Conservation (phyloP, 2,329 filamentous ascomycete genomes). For the Fusarium sp. region DNA sequence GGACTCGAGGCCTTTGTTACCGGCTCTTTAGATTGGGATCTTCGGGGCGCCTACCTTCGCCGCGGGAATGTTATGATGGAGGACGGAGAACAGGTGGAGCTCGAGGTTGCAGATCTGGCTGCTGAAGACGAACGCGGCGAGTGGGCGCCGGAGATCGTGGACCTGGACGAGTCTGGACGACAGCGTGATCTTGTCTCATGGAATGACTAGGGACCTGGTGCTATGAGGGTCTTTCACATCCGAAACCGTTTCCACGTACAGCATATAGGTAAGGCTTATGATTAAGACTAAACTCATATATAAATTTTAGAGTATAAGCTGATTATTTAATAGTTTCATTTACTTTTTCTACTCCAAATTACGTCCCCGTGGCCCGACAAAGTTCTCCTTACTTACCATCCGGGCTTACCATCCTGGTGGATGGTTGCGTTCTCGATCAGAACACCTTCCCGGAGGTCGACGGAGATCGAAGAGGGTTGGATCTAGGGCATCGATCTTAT, state of each 20-base stretch:
- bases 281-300: no score
- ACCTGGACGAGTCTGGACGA: constrained; percentile 62
- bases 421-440: background rate
- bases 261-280: no score
- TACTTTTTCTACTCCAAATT: no score
- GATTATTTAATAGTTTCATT: no score
- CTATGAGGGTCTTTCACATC: background rate
- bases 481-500: background rate
- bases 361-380: no score
- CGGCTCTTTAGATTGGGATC: constrained; percentile 64
- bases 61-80: constrained; percentile 62
- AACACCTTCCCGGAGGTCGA: background rate
- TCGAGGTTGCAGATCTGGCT: constrained; percentile 61
- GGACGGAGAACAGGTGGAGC: constrained; percentile 61
- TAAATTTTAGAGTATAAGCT: no score
- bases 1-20: constrained; percentile 47
- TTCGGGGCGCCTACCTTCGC: constrained; percentile 61
- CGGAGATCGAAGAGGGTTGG: background rate
- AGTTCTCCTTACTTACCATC: no score
- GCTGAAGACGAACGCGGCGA: constrained; percentile 66
- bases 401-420: no score
- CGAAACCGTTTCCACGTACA: background rate
- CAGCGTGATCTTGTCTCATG: constrained; percentile 64
- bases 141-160: constrained; percentile 63
- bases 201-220: constrained; percentile 44